Conservation (phyloP, 192 early-diverging fungal genomes). For the Coemansia sp. region DNA sequence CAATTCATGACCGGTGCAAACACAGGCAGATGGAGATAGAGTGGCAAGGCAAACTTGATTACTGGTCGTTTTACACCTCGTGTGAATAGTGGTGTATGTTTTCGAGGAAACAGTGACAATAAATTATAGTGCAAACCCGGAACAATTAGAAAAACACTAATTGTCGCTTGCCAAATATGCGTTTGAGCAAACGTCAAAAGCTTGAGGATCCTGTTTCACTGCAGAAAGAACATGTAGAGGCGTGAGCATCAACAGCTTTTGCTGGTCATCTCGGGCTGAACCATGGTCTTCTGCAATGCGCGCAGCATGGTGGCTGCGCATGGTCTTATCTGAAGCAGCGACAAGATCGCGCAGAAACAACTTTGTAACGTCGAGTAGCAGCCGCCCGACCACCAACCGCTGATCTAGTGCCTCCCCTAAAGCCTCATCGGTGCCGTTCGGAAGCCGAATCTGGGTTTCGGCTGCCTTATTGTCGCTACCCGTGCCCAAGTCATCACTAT, state of each 20-base stretch:
- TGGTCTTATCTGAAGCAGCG: slow-evolving; percentile 18
- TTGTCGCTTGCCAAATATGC: slow-evolving; percentile 21
- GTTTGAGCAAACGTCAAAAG: slow-evolving; percentile 47
- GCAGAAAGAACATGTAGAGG: slow-evolving; percentile 45
- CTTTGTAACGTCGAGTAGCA: slow-evolving; percentile 34
- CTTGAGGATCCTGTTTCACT: slow-evolving; percentile 25
- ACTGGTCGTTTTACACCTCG: not conserved
- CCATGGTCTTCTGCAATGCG: not conserved
- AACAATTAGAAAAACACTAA: not conserved
- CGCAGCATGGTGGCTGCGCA: slow-evolving; percentile 32
- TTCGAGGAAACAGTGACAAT: not conserved
- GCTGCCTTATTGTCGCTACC: not conserved
- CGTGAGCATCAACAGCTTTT: slow-evolving; percentile 32
- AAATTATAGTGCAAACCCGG: not conserved
- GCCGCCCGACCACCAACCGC: slow-evolving; percentile 38
- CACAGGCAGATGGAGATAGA: not conserved
- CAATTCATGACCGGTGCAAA: not conserved
- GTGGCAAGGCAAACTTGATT: not conserved
- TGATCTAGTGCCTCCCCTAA: slow-evolving; percentile 37
- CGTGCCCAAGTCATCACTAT: not conserved
- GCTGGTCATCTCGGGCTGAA: not conserved
- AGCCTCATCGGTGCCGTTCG: slow-evolving; percentile 31
- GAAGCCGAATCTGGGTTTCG: slow-evolving; percentile 17
- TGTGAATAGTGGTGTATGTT: not conserved
- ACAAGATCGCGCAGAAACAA: slow-evolving; percentile 48